phyloP scores from a whole-genome alignment of 371 early-diverging fungal species.

The Actinomortierella ambigua region DNA sequence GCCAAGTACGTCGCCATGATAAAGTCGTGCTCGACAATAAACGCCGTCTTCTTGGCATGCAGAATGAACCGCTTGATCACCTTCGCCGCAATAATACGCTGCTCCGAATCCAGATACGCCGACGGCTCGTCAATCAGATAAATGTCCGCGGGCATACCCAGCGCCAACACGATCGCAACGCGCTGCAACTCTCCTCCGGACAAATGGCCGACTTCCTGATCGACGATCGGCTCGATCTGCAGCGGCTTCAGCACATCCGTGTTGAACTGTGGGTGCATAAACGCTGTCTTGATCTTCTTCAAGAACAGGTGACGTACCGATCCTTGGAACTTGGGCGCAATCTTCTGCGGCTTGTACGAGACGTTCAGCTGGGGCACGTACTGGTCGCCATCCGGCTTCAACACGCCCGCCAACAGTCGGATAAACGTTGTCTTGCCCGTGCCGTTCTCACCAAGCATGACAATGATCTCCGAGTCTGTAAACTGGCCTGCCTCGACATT shows the following conservation, averaged over 20 bases:
- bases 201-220: conserved; percentile 90
- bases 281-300: conserved; percentile 90
- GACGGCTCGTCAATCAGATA: conserved; percentile 99
- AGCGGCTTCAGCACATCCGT: conserved; percentile 99
- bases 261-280: conserved; percentile 97
- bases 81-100: conserved; percentile 99
- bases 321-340: conserved; percentile 94
- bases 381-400: conserved; percentile 85
- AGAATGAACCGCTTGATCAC: conserved; percentile 99
- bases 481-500: conserved; percentile 88
- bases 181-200: conserved; percentile 99
- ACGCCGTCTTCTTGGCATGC: conserved; percentile 97
- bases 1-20: conserved; percentile 99
- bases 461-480: conserved; percentile 98
- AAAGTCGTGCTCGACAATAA: conserved; percentile 99
- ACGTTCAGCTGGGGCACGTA: conserved; percentile 89
- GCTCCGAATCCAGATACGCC: conserved; percentile 99
- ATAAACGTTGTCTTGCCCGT: conserved; percentile 99
- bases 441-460: conserved; percentile 99
- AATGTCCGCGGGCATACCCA: conserved; percentile 97
- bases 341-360: conserved; percentile 99
- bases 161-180: conserved; percentile 96
- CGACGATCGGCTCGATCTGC: conserved; percentile 92
- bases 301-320: conserved; percentile 97
- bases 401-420: conserved; percentile 91